These are phyloP conservation scores for Beta macrorhiza DNA, from an alignment of 179 eudicot genomes.

Conservation along the genomic window DNA sequence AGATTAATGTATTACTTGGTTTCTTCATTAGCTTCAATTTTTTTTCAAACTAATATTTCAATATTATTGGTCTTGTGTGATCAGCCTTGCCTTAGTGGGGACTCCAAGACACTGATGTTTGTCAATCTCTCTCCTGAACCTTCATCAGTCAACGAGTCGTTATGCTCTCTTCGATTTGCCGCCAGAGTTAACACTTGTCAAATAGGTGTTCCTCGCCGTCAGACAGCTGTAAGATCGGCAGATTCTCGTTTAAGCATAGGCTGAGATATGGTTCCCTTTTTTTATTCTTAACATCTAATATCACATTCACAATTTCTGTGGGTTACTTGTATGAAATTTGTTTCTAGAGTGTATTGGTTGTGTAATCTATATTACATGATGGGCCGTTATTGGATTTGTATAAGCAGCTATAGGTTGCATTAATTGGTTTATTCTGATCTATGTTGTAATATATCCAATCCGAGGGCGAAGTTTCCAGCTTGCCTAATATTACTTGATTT, in stretches of 20 bases:
- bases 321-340: conserved; percentile 23
- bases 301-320: conserved; percentile 10
- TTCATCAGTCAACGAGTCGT: conserved; percentile 56
- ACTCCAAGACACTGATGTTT: conserved; percentile 74
- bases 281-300: conserved; percentile 16
- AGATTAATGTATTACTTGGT: neutral
- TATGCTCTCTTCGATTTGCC: conserved; percentile 68
- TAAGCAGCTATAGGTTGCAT: conserved; percentile 26
- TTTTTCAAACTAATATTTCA: neutral
- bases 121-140: conserved; percentile 74
- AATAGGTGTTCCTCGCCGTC: conserved; percentile 75
- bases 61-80: neutral
- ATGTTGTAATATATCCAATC: conserved; percentile 19
- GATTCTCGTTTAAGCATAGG: conserved; percentile 68
- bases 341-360: conserved; percentile 24
- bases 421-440: conserved; percentile 11
- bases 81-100: conserved; percentile 80
- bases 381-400: conserved; percentile 27
- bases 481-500: conserved; percentile 16
- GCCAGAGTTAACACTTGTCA: conserved; percentile 73
- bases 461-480: conserved; percentile 33
- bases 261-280: conserved; percentile 6
- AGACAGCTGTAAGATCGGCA: conserved; percentile 43
- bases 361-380: conserved; percentile 26
- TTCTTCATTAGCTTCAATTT: neutral